Percentiles rank a stretch among this genome's conserved stretches.
Conservation (phyloP, 2,329 filamentous ascomycete genomes). For the Aspergillus sp. region DNA sequence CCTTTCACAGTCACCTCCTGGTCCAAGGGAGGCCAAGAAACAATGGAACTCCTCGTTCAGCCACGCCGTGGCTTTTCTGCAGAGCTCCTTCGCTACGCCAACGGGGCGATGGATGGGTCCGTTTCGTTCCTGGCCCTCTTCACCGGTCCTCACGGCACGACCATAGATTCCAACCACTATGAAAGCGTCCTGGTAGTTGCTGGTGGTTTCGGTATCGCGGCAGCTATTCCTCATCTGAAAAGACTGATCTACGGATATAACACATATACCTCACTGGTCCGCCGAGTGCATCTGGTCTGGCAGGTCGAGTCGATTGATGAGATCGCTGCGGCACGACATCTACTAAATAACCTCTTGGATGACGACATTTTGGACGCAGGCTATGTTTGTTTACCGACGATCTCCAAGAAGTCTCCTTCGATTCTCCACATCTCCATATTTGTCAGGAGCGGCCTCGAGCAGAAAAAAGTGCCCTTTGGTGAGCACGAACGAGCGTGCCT, state of each 20-base stretch:
- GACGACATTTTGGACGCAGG: conserved; percentile 23
- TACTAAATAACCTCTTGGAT: conserved; percentile 22
- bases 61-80: conserved; percentile 24
- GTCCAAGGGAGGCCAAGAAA: conserved; percentile 19
- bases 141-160: conserved; percentile 30
- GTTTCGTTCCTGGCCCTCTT: conserved; percentile 27
- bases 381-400: conserved; percentile 21
- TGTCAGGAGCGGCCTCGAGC: conserved; percentile 14
- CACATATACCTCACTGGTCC: conserved; percentile 22
- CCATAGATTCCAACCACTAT: conserved; percentile 24
- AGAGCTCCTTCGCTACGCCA: conserved; percentile 18
- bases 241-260: conserved; percentile 36
- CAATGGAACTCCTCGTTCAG: conserved; percentile 32
- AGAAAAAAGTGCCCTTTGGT: conserved; percentile 16
- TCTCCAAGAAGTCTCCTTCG: not conserved
- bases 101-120: conserved; percentile 5
- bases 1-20: conserved; percentile 26
- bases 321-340: conserved; percentile 11
- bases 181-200: conserved; percentile 33
- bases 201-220: conserved; percentile 30
- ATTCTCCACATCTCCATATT: conserved; percentile 26
- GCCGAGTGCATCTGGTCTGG: conserved; percentile 35
- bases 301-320: conserved; percentile 22
- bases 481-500: conserved; percentile 19
- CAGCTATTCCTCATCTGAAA: conserved; percentile 32